Evolutionary conservation across 176 grass and related monocot species (phyloP).

Genomic region (Oryza glaberrima): DNA sequence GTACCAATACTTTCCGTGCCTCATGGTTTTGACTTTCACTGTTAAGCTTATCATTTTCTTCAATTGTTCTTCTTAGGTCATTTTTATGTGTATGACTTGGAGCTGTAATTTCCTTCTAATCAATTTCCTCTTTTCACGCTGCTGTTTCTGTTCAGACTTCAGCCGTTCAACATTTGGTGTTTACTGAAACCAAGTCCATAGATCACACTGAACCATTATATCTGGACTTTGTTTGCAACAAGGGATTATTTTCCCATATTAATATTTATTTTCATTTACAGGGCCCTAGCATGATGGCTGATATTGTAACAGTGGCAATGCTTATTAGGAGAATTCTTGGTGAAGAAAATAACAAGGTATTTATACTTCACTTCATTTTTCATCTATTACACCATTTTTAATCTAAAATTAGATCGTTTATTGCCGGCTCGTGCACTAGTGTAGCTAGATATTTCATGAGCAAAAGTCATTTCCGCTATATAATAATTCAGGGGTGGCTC

Average conservation of each 20-base stretch:
- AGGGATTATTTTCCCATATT: slow-evolving; percentile 18
- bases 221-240: slow-evolving; percentile 9
- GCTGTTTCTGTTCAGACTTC: slow-evolving; percentile 34
- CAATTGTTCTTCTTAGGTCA: slow-evolving; percentile 27
- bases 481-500: neutral
- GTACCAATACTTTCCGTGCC: neutral
- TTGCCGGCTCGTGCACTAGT: neutral
- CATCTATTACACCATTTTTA: slow-evolving; percentile 1
- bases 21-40: slow-evolving; percentile 1
- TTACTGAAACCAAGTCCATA: slow-evolving; percentile 7
- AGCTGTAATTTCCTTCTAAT: slow-evolving; percentile 28
- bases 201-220: slow-evolving; percentile 13
- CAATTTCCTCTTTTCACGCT: neutral
- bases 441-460: slow-evolving; percentile 14
- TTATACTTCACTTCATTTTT: slow-evolving; percentile 25
- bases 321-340: slow-evolving; percentile 76
- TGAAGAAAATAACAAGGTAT: slow-evolving; percentile 91
- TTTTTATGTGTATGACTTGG: slow-evolving; percentile 25
- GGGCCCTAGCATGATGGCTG: slow-evolving; percentile 73
- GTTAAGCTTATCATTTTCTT: slow-evolving; percentile 20
- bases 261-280: slow-evolving; percentile 46
- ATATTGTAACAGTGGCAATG: slow-evolving; percentile 85
- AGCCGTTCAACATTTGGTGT: slow-evolving; percentile 8
- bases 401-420: neutral
- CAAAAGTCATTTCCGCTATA: neutral